phyloP scores from a whole-genome alignment of 495 filamentous ascomycete genomes.

The Neurospora africana region DNA sequence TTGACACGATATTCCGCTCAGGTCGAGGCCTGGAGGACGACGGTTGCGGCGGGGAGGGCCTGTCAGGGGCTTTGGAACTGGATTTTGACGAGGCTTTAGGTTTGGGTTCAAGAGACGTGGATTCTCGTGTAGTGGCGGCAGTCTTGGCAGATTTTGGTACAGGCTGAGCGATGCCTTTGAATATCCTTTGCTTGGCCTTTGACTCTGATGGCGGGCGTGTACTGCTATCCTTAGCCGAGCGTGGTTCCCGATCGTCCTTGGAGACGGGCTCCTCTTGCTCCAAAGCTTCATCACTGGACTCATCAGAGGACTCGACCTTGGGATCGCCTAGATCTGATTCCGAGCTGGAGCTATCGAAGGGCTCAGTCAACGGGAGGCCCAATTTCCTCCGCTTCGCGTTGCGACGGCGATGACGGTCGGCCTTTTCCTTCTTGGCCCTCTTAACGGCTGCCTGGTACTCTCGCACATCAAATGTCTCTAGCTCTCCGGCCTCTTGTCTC shows the following conservation, averaged over 20 bases:
- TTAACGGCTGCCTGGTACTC: conserved; percentile 29
- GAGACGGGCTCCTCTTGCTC: conserved; percentile 1
- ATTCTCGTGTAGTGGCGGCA: background rate
- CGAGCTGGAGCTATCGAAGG: conserved; percentile 1
- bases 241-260: background rate
- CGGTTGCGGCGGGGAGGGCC: background rate
- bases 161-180: conserved; percentile 1
- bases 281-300: background rate
- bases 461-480: conserved; percentile 38
- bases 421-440: conserved; percentile 16
- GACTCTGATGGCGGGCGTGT: background rate
- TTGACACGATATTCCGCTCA: background rate
- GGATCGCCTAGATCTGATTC: background rate
- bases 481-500: conserved; percentile 31
- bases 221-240: background rate
- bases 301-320: background rate
- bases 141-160: background rate
- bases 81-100: background rate
- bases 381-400: conserved; percentile 34
- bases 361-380: conserved; percentile 19
- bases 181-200: conserved; percentile 1
- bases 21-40: background rate
- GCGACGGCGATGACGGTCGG: conserved; percentile 37
- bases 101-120: background rate
- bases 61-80: background rate